Percentiles rank a stretch among this genome's conserved stretches.
These are phyloP conservation scores for Beauveria brongniartii DNA, from an alignment of 2,329 filamentous ascomycete genomes.

Conservation along the genomic window DNA sequence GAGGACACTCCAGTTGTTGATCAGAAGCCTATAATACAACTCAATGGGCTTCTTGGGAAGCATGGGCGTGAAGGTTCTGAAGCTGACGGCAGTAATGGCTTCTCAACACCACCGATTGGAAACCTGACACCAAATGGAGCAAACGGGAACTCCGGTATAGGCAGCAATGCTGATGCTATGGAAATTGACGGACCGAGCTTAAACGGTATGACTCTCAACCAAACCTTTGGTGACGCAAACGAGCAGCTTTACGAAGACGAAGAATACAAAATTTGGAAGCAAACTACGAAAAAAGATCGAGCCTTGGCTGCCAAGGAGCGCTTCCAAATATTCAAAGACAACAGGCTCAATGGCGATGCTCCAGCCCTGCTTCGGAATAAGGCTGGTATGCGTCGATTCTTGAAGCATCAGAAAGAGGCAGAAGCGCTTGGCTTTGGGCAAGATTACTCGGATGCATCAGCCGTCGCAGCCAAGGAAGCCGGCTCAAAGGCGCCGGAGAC, in stretches of 20 bases:
- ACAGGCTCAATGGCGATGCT: conserved; percentile 78
- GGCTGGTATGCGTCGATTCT: conserved; percentile 80
- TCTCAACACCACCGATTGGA: conserved; percentile 69
- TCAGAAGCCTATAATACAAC: conserved; percentile 62
- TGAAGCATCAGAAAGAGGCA: conserved; percentile 68
- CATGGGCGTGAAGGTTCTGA: conserved; percentile 66
- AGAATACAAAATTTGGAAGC: conserved; percentile 97
- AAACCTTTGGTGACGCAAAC: conserved; percentile 55
- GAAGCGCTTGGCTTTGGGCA: conserved; percentile 39
- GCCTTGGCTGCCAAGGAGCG: conserved; percentile 80
- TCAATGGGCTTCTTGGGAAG: conserved; percentile 55
- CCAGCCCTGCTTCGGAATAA: conserved; percentile 79
- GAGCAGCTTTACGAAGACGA: conserved; percentile 84
- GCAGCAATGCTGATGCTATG: conserved; percentile 75
- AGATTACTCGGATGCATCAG: conserved; percentile 29
- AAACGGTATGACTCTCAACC: conserved; percentile 54
- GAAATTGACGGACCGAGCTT: conserved; percentile 75
- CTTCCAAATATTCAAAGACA: conserved; percentile 75
- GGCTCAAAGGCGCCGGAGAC: conserved; percentile 56
- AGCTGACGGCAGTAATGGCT: conserved; percentile 75
- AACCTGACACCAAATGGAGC: conserved; percentile 67
- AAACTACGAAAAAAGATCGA: conserved; percentile 94
- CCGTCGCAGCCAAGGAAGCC: conserved; percentile 36
- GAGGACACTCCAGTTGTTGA: conserved; percentile 74
- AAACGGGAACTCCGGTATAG: conserved; percentile 58